phyloP scores from a whole-genome alignment of 352 stramenopile genomes.

The Globisporangium radiosum region DNA sequence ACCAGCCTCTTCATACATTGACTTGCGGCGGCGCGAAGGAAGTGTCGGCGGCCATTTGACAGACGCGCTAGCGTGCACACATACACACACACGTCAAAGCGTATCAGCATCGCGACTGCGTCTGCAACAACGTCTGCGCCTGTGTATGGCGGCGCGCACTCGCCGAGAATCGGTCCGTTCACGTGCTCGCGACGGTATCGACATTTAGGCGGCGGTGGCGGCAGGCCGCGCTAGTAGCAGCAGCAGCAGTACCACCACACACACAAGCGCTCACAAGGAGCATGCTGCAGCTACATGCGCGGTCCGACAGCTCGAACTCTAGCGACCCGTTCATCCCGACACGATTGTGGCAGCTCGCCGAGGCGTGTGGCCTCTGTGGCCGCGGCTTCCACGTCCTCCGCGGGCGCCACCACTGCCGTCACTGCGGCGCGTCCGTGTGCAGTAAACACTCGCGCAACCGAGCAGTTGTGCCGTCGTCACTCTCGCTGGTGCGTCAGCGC shows the following conservation, averaged over 20 bases:
- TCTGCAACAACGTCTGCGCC: neutral
- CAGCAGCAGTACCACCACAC: neutral
- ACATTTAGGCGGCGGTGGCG: too few relatives aligned
- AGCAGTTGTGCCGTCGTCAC: slow-evolving; percentile 55
- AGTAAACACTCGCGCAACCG: slow-evolving; percentile 63
- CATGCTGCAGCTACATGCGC: slow-evolving; percentile 7
- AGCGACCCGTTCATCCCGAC: slow-evolving; percentile 51
- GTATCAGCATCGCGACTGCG: neutral
- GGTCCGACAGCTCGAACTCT: neutral
- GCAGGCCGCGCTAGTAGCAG: too few relatives aligned
- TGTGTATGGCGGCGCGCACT: neutral
- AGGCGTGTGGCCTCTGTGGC: slow-evolving; percentile 55
- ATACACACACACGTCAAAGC: too few relatives aligned
- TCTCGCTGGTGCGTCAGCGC: slow-evolving; percentile 58
- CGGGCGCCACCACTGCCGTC: slow-evolving; percentile 70
- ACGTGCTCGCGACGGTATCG: too few relatives aligned
- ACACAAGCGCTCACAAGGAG: slow-evolving; percentile 3
- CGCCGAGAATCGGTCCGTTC: neutral
- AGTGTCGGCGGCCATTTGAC: too few relatives aligned
- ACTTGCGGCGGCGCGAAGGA: too few relatives aligned
- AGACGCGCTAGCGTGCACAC: too few relatives aligned
- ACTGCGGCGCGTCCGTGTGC: slow-evolving; percentile 73
- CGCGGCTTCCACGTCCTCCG: slow-evolving; percentile 52
- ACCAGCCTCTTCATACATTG: too few relatives aligned
- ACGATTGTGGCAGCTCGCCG: slow-evolving; percentile 48